Evolutionary conservation across 176 grass and related monocot species (phyloP).

Genomic region (Ensete ventricosum): DNA sequence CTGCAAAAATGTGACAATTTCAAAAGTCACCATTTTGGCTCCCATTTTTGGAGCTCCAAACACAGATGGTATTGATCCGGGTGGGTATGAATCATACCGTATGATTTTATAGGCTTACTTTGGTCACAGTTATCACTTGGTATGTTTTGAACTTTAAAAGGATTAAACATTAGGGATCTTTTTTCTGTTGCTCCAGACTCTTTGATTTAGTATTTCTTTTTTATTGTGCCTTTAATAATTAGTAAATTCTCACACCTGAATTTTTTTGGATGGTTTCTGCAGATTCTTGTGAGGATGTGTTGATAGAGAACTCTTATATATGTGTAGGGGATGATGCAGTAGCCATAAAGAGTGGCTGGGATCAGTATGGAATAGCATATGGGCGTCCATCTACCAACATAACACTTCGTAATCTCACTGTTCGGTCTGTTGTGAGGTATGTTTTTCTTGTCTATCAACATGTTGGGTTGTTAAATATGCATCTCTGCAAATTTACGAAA

Average conservation of each 20-base stretch:
- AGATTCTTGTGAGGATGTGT: slow-evolving; percentile 82
- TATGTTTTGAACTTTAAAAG: not conserved
- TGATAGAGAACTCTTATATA: slow-evolving; percentile 96
- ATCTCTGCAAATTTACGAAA: not conserved
- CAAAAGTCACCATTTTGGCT: slow-evolving; percentile 74
- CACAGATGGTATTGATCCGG: slow-evolving; percentile 96
- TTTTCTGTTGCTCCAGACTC: not conserved
- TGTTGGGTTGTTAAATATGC: not conserved
- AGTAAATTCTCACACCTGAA: not conserved
- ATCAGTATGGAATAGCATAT: slow-evolving; percentile 92
- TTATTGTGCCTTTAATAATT: not conserved
- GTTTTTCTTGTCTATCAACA: not conserved
- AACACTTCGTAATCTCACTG: slow-evolving; percentile 53
- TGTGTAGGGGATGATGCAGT: slow-evolving; percentile 89
- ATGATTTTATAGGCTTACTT: not conserved
- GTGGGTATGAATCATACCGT: slow-evolving; percentile 19
- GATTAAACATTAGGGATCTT: not conserved
- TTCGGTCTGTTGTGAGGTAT: slow-evolving; percentile 77
- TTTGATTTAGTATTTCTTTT: not conserved
- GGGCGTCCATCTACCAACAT: slow-evolving; percentile 69
- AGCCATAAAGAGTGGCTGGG: slow-evolving; percentile 90
- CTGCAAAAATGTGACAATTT: slow-evolving; percentile 80
- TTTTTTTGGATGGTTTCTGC: slow-evolving; percentile 8
- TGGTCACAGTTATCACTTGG: not conserved
- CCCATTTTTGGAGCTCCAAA: slow-evolving; percentile 82